Evolutionary conservation across 2,329 filamentous ascomycete genomes (phyloP).

Genomic region (Exophiala viscosa): DNA sequence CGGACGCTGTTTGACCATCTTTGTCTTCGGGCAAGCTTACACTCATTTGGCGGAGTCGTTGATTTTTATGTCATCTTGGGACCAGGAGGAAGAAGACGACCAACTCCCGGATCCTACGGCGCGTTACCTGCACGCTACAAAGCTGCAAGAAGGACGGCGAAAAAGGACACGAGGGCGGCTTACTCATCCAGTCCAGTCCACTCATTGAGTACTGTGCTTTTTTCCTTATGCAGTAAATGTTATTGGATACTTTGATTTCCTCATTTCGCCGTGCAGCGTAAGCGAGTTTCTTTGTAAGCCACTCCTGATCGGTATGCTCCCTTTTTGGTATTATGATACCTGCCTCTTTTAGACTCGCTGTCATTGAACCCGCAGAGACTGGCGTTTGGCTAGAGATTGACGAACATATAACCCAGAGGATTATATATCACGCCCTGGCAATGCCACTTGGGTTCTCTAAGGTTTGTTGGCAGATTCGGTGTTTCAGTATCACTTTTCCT

Average conservation of each 20-base stretch:
- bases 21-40: background rate
- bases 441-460: too few species aligned
- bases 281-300: background rate
- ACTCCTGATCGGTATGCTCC: background rate
- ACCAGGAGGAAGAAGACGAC: too few species aligned
- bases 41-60: background rate
- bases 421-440: too few species aligned
- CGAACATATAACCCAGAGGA: background rate
- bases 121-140: too few species aligned
- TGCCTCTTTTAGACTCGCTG: background rate
- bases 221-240: background rate
- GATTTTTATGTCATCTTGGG: background rate
- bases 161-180: too few species aligned
- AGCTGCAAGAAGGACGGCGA: too few species aligned
- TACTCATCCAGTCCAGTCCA: background rate
- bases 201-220: background rate
- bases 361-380: background rate
- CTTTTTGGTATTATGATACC: constrained; percentile 1
- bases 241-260: background rate
- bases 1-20: background rate
- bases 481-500: too few species aligned
- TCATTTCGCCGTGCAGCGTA: background rate
- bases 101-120: too few species aligned
- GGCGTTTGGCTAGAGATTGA: background rate
- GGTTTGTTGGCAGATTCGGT: too few species aligned